Percentiles rank a stretch among this genome's conserved stretches.
Conservation (phyloP, 179 eudicot genomes). For the Corrigiola litoralis region DNA sequence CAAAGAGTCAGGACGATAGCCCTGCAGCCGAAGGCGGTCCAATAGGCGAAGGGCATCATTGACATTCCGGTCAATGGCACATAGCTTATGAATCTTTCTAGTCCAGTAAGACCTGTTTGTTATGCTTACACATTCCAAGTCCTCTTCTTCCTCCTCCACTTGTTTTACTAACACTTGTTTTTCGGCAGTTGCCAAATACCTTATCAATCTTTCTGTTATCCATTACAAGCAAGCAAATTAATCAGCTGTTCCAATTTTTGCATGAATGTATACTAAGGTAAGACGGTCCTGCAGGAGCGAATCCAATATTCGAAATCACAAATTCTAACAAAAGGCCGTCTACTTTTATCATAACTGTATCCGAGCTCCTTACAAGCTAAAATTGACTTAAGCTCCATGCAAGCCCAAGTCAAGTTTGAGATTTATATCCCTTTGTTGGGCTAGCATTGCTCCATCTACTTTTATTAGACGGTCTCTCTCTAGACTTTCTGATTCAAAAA, state of each 20-base stretch:
- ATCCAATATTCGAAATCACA: not conserved
- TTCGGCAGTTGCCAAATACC: slow-evolving; percentile 1
- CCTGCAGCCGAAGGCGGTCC: slow-evolving; percentile 45
- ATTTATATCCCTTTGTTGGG: too few relatives aligned
- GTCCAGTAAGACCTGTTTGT: slow-evolving; percentile 40
- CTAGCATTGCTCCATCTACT: too few relatives aligned
- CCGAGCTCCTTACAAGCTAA: too few relatives aligned
- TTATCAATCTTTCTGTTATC: slow-evolving; percentile 10
- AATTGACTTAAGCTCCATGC: too few relatives aligned
- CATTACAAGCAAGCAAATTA: not conserved
- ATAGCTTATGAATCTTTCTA: slow-evolving; percentile 51
- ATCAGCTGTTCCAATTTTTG: not conserved
- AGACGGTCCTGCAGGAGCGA: not conserved
- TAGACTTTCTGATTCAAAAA: too few relatives aligned
- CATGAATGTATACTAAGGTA: not conserved
- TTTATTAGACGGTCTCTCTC: too few relatives aligned
- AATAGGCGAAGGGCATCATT: slow-evolving; percentile 58
- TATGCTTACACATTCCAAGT: slow-evolving; percentile 15
- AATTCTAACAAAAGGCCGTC: not conserved
- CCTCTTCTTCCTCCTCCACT: slow-evolving; percentile 2
- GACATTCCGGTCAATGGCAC: slow-evolving; percentile 36
- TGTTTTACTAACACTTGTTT: slow-evolving; percentile 3
- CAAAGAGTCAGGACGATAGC: slow-evolving; percentile 46
- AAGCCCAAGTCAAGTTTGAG: too few relatives aligned
- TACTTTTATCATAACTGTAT: too few relatives aligned